These are phyloP conservation scores for Fusarium sp. DNA, from an alignment of 2,329 filamentous ascomycete species.

Conservation along the genomic window DNA sequence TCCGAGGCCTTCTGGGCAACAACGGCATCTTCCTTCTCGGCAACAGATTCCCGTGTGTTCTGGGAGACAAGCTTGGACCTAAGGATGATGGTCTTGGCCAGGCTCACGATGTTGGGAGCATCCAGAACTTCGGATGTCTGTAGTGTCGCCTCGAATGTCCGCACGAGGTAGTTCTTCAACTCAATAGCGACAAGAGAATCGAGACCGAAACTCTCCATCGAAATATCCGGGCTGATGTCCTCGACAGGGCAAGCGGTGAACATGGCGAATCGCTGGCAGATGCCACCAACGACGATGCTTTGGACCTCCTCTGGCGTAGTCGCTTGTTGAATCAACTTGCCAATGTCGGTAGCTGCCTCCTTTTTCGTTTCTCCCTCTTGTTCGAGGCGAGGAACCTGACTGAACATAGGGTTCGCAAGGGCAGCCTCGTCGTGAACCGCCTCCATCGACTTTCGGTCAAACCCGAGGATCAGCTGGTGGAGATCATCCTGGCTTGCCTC, in stretches of 20 bases:
- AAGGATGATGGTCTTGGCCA: slow-evolving; percentile 19
- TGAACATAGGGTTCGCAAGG: slow-evolving; percentile 25
- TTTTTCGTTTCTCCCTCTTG: slow-evolving; percentile 15
- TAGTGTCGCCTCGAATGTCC: slow-evolving; percentile 21
- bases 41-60: neutral
- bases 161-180: slow-evolving; percentile 29
- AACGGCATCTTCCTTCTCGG: slow-evolving; percentile 2
- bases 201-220: slow-evolving; percentile 26
- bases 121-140: slow-evolving; percentile 30
- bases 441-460: slow-evolving; percentile 28
- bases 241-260: slow-evolving; percentile 23
- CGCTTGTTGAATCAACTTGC: slow-evolving; percentile 20
- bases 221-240: slow-evolving; percentile 20
- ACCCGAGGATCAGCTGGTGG: slow-evolving; percentile 19
- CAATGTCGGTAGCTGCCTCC: slow-evolving; percentile 11
- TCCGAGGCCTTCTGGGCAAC: neutral
- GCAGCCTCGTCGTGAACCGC: slow-evolving; percentile 12
- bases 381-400: slow-evolving; percentile 6
- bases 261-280: slow-evolving; percentile 25
- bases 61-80: slow-evolving; percentile 19
- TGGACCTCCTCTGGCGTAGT: slow-evolving; percentile 13
- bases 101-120: slow-evolving; percentile 14
- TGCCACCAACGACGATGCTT: slow-evolving; percentile 14
- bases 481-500: slow-evolving; percentile 2
- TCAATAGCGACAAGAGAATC: slow-evolving; percentile 33